Base-by-base conservation (phyloP, 148 eudicot species). In the Vaccinium macrocarpon region DNA sequence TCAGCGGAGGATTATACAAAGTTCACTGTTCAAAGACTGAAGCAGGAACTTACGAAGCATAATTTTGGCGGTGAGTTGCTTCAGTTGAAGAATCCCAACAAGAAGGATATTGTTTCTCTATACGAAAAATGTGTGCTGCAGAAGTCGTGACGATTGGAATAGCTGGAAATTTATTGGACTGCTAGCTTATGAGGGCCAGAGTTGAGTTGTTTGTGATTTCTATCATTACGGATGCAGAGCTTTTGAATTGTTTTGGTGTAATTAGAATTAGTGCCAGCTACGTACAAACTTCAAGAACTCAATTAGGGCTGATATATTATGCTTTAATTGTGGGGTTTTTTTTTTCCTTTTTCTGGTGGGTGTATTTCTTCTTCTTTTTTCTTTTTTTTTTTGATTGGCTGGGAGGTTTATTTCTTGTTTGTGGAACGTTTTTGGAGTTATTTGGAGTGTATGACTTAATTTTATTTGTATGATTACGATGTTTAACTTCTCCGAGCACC, bases 41-140 rank as follows among this genome's bases (percentile, higher is more conserved):
- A 90, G 87, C 94, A 92, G 77, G 97, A 93, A 87, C 95, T 97
- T 52, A 95, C 98, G 0, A 91, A 86, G 52, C 92, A 92, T 49
- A 89, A 94, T 80, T 93, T 93, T 83, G 99, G 99, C 0, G 95
- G 87, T 49, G 96, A 97, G 91, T 86, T 97, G 84, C 91, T 95
- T 81, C 92, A 92, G 83, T 86, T 97, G 89, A 93, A 87, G 93
- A 90, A 91, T 72, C 89, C 96, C 2, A 89, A 82, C 88, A 97
- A 95, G 91, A 95, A 92, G 85, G 98, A 95, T n/a, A 88, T 92
- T 48, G 32, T 97, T 55, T 95, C 98, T 80, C 90, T 97, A 64
- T 97, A 97, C 75, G 99, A 97, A 83, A 93, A 88, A 84, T 89
- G 85, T 76, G 90, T 97, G 75, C 88, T 95, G 18, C 90, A 92